Percentiles rank a stretch among this genome's conserved stretches.
Evolutionary conservation across 768 basidiomycete genomes (phyloP).

Genomic region (Lentinula sp.): DNA sequence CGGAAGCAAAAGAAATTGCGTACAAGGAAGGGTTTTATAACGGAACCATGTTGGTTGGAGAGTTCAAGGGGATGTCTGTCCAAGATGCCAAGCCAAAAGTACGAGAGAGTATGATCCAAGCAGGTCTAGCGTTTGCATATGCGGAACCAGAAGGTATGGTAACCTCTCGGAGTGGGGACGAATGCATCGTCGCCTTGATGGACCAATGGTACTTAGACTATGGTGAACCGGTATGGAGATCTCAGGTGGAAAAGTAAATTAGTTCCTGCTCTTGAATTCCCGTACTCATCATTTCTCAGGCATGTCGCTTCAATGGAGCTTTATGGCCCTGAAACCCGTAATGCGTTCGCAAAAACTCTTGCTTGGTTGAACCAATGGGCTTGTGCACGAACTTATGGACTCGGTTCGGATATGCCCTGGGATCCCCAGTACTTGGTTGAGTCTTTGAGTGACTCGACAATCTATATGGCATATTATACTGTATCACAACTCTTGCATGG

Average conservation of each 20-base stretch:
- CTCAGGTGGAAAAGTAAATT: conserved; percentile 73
- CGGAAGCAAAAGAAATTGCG: conserved; percentile 94
- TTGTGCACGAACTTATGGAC: conserved; percentile 94
- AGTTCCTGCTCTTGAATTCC: not conserved
- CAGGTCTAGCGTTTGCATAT: conserved; percentile 79
- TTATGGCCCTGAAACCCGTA: conserved; percentile 86
- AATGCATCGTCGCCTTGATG: conserved; percentile 96
- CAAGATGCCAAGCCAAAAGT: conserved; percentile 92
- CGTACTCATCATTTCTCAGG: conserved; percentile 29
- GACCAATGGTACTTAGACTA: conserved; percentile 99
- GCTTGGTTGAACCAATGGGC: conserved; percentile 99
- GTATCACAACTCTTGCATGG: conserved; percentile 88
- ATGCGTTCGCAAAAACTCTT: conserved; percentile 86
- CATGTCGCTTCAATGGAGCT: conserved; percentile 83
- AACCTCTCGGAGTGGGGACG: conserved; percentile 87
- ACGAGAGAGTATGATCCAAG: conserved; percentile 73
- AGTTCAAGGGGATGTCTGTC: conserved; percentile 84
- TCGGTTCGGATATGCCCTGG: conserved; percentile 96
- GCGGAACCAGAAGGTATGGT: conserved; percentile 93
- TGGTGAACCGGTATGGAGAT: conserved; percentile 87
- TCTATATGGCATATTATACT: conserved; percentile 99
- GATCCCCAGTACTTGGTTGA: conserved; percentile 96
- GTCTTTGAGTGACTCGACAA: conserved; percentile 93
- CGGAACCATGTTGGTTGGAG: conserved; percentile 87
- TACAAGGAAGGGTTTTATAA: conserved; percentile 99